These are phyloP conservation scores for Artemisia annua DNA, from an alignment of 129 eudicot genomes.

Conservation along the genomic window DNA sequence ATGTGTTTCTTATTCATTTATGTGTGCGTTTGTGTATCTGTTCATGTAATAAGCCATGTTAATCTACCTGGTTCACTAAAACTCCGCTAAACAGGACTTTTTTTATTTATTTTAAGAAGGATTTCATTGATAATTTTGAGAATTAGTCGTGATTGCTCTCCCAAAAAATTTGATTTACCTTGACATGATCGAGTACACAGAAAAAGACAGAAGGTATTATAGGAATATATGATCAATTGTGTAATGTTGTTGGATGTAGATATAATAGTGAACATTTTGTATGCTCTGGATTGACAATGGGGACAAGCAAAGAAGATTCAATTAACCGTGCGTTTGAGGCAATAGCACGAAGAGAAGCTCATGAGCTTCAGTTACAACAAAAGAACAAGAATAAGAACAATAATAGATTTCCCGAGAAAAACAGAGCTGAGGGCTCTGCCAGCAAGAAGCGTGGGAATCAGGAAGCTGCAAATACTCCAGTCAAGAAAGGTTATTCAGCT, in stretches of 20 bases:
- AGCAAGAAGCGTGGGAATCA: slow-evolving; percentile 18
- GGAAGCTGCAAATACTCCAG: slow-evolving; percentile 24
- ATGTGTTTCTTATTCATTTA: no score
- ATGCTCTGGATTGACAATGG: slow-evolving; percentile 18
- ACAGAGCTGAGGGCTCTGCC: slow-evolving; percentile 8
- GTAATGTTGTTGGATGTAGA: slow-evolving; percentile 21
- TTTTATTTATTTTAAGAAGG: no score
- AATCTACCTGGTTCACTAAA: no score
- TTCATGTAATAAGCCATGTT: no score
- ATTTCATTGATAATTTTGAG: no score
- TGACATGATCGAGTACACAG: no score
- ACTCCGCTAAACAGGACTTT: no score
- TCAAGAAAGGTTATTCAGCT: slow-evolving; percentile 52
- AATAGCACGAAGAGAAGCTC: slow-evolving; percentile 65
- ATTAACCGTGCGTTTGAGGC: slow-evolving; percentile 63
- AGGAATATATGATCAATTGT: background rate
- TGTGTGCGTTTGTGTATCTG: no score
- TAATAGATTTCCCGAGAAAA: slow-evolving; percentile 36
- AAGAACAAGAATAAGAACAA: slow-evolving; percentile 40
- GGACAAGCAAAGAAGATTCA: slow-evolving; percentile 34
- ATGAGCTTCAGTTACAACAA: slow-evolving; percentile 41
- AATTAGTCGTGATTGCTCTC: no score
- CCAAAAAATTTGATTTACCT: no score
- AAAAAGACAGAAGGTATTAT: no score
- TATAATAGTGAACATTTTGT: background rate